phyloP scores from a whole-genome alignment of 2,329 filamentous ascomycete species.

The Metarhizium guizhouense region DNA sequence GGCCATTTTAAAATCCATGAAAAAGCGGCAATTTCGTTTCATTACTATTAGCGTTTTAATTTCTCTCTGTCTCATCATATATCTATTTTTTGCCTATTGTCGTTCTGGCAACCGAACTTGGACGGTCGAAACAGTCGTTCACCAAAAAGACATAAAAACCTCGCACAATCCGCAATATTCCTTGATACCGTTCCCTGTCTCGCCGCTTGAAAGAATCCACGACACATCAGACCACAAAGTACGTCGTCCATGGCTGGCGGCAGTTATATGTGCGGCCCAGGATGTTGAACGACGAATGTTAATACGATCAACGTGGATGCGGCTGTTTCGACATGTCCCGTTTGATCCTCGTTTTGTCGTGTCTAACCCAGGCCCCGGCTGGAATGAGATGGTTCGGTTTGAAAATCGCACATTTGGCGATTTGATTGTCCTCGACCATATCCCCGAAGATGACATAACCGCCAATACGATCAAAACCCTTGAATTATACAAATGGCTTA shows the following conservation, averaged over 20 bases:
- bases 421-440: conserved; percentile 23
- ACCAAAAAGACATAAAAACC: conserved; percentile 3
- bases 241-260: conserved; percentile 17
- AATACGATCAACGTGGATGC: conserved; percentile 24
- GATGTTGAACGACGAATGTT: conserved; percentile 20
- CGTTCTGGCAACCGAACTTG: conserved; percentile 1
- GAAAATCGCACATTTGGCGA: conserved; percentile 25
- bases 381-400: conserved; percentile 15
- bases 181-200: conserved; percentile 15
- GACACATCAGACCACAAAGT: not conserved
- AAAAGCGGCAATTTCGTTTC: not conserved
- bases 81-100: not conserved
- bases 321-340: conserved; percentile 18
- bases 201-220: conserved; percentile 11
- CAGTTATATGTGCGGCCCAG: conserved; percentile 19
- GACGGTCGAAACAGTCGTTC: conserved; percentile 5
- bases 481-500: conserved; percentile 23
- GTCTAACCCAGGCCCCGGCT: conserved; percentile 18
- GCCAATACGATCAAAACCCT: conserved; percentile 25
- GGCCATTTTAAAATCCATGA: not conserved
- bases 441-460: conserved; percentile 20
- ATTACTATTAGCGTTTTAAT: not conserved
- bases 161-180: conserved; percentile 7
- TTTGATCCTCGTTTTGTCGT: conserved; percentile 22
- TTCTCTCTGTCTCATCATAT: not conserved